Conservation (phyloP, 75 land plant species). For the Picea glauca region DNA sequence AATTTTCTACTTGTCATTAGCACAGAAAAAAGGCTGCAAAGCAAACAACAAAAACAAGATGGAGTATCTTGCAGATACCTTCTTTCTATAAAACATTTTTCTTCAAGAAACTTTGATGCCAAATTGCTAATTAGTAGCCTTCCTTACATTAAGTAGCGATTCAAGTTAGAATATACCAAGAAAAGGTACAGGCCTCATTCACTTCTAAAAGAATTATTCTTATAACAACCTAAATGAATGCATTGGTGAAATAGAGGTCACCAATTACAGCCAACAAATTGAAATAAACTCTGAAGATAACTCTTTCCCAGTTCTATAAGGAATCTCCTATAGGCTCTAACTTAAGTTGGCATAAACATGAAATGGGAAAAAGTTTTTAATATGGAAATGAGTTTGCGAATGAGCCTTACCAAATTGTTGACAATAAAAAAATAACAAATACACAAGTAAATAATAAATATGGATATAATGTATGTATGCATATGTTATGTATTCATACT, state of each 20-base stretch:
- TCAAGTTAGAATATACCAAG: neutral
- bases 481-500: no score
- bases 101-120: no score
- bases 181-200: neutral
- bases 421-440: no score
- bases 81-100: no score
- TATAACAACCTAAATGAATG: neutral
- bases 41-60: neutral
- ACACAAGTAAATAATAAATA: no score
- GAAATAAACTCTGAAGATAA: neutral
- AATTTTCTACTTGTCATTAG: neutral
- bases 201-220: neutral
- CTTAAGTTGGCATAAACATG: no score
- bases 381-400: no score
- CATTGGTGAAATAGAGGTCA: neutral
- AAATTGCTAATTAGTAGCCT: neutral
- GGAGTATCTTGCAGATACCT: no score
- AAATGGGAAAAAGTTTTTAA: no score
- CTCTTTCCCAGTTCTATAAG: neutral
- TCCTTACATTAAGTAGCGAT: neutral
- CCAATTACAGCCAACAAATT: neutral
- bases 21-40: neutral
- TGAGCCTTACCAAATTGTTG: no score
- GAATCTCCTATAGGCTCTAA: neutral
- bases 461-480: no score